A percentile compares a stretch with the other conserved stretches of the same genome.
Conservation (phyloP, 345 rosid genomes). For the Carallia pectinifolia region DNA sequence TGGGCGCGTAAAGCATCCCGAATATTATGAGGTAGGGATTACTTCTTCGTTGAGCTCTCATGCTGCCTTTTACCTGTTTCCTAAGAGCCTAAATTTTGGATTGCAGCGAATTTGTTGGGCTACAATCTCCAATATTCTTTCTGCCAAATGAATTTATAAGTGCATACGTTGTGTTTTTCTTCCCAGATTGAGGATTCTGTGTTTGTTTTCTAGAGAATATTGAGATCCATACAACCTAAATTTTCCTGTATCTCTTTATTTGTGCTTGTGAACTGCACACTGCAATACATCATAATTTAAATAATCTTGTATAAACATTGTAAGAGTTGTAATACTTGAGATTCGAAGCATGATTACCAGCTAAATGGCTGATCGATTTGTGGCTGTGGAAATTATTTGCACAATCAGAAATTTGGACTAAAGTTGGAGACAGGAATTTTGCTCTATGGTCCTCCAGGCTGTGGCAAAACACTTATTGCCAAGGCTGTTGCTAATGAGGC, state of each 20-base stretch:
- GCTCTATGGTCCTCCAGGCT: conserved; percentile 98
- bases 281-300: too few species aligned
- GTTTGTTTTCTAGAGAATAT: too few species aligned
- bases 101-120: too few species aligned
- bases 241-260: too few species aligned
- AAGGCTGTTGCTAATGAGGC: conserved; percentile 97
- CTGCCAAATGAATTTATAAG: too few species aligned
- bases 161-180: too few species aligned
- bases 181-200: too few species aligned
- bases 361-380: too few species aligned
- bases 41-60: not conserved
- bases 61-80: not conserved
- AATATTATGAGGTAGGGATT: conserved; percentile 59
- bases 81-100: not conserved
- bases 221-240: too few species aligned
- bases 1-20: conserved; percentile 67
- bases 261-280: too few species aligned
- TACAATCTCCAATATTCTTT: too few species aligned
- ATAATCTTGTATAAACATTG: not conserved
- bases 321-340: not conserved
- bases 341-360: not conserved
- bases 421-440: conserved; percentile 82
- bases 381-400: conserved; percentile 4
- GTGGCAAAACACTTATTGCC: conserved; percentile 97
- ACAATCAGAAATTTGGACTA: conserved; percentile 67